phyloP scores from a whole-genome alignment of 306 rosid species.

The Cicer arietinum region DNA sequence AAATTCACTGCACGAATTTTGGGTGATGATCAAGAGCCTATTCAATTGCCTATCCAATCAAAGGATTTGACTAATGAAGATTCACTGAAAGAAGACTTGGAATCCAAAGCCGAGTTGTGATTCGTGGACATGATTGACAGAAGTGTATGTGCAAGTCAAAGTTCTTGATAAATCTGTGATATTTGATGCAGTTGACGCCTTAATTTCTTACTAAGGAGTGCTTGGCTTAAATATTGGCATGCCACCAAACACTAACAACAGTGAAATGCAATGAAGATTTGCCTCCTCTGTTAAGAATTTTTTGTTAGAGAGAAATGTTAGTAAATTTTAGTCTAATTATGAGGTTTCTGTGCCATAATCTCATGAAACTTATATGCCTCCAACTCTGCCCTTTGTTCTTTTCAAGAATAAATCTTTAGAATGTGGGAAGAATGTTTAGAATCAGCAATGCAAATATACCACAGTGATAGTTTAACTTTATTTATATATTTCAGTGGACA shows the following conservation, averaged over 20 bases:
- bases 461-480: constrained; percentile 26
- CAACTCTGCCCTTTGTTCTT: neutral
- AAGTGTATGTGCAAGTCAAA: neutral
- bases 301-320: constrained; percentile 39
- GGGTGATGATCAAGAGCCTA: constrained; percentile 72
- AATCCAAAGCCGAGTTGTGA: constrained; percentile 86
- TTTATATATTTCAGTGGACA: neutral
- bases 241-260: constrained; percentile 39
- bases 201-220: constrained; percentile 21
- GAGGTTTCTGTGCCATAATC: constrained; percentile 16
- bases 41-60: constrained; percentile 47
- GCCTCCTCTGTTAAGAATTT: constrained; percentile 41
- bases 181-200: constrained; percentile 33
- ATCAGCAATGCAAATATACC: constrained; percentile 21
- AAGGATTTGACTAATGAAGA: constrained; percentile 42
- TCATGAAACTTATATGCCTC: neutral
- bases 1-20: constrained; percentile 75
- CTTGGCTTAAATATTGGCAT: constrained; percentile 38
- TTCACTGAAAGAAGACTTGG: constrained; percentile 54
- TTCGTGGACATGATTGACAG: constrained; percentile 4
- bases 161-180: constrained; percentile 21
- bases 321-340: constrained; percentile 16
- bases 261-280: constrained; percentile 41
- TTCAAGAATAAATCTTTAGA: constrained; percentile 20
- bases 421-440: constrained; percentile 1